These are phyloP conservation scores for Aspergillus bertholletiae DNA, from an alignment of 495 filamentous ascomycete genomes.

Conservation along the genomic window DNA sequence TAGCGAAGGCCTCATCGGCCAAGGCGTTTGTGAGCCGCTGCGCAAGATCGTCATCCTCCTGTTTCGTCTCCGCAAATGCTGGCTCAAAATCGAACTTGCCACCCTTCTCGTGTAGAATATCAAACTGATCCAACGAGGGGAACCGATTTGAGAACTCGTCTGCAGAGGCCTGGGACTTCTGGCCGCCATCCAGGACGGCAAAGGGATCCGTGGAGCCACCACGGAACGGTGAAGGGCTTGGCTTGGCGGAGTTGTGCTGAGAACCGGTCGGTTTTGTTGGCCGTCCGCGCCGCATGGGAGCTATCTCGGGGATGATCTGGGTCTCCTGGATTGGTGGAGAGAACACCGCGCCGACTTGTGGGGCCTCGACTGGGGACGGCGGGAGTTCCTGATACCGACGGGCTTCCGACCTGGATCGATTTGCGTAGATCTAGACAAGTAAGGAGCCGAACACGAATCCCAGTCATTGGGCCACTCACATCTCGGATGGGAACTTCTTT, in stretches of 20 bases:
- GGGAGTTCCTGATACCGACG: conserved; percentile 61
- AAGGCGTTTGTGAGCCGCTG: conserved; percentile 76
- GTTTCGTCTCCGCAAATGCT: conserved; percentile 40
- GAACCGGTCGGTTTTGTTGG: conserved; percentile 54
- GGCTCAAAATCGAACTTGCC: conserved; percentile 84
- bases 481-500: conserved; percentile 88
- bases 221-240: conserved; percentile 71
- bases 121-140: conserved; percentile 90
- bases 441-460: neutral
- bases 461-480: conserved; percentile 50
- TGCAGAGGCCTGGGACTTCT: conserved; percentile 43
- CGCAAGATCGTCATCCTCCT: conserved; percentile 59
- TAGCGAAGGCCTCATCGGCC: conserved; percentile 84
- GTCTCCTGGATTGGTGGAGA: conserved; percentile 63
- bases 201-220: conserved; percentile 76
- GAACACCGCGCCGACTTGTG: conserved; percentile 67
- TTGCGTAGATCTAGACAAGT: conserved; percentile 73
- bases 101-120: conserved; percentile 80
- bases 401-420: conserved; percentile 59
- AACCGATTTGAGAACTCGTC: conserved; percentile 87
- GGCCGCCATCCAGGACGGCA: conserved; percentile 69
- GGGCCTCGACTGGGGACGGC: conserved; percentile 48
- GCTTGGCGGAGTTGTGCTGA: conserved; percentile 46
- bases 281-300: conserved; percentile 89
- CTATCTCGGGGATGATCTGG: conserved; percentile 80